A percentile compares a stretch with the other conserved stretches of the same genome.
These are phyloP conservation scores for Brassica nigra DNA, from an alignment of 345 rosid genomes.

Conservation along the genomic window DNA sequence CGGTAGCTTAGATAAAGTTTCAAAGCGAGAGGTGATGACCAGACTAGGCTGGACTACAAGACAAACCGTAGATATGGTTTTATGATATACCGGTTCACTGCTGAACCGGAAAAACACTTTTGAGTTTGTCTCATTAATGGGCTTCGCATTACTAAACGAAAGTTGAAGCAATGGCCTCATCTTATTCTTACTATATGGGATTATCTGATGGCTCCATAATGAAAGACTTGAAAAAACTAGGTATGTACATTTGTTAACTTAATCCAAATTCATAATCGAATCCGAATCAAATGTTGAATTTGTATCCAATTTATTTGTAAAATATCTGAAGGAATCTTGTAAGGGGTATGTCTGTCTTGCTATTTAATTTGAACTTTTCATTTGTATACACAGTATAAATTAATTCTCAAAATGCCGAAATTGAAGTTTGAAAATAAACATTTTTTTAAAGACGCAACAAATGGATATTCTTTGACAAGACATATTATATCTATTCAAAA, in stretches of 20 bases:
- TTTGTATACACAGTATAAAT: neutral
- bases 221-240: too few species aligned
- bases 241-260: too few species aligned
- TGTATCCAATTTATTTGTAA: too few species aligned
- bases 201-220: too few species aligned
- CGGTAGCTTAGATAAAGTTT: neutral
- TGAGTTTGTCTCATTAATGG: too few species aligned
- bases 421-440: conserved; percentile 1
- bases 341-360: neutral
- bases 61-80: neutral
- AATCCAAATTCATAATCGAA: too few species aligned
- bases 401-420: neutral
- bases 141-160: too few species aligned
- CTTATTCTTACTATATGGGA: too few species aligned
- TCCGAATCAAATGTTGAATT: too few species aligned
- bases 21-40: neutral
- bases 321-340: too few species aligned
- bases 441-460: conserved; percentile 5
- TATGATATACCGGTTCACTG: neutral
- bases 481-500: conserved; percentile 2
- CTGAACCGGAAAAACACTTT: neutral
- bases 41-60: neutral
- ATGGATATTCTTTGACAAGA: conserved; percentile 19
- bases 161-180: too few species aligned
- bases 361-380: neutral